Evolutionary conservation across 257 asterid genomes (phyloP), one percentile per base, ranked within the genome.

Genomic region (Apocynum venetum): DNA sequence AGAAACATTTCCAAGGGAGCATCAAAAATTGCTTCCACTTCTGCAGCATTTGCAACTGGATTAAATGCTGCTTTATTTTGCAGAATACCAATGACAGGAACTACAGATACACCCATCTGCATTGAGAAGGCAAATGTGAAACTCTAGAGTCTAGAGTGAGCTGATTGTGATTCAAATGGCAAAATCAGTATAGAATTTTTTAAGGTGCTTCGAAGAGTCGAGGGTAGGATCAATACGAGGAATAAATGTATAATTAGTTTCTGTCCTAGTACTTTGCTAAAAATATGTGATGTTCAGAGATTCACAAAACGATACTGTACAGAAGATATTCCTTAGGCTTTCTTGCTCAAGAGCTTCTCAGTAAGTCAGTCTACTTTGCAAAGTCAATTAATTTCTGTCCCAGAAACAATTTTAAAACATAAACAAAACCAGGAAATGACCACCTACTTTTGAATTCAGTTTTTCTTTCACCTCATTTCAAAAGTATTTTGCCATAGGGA

Each of bases 1-100:
- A 91, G 95, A 87, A 94, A 92, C 94, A 91, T 92, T 75, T 89
- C 91, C 73, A 94, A 72, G 15, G 97, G 97, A 73, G 94, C 94
- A 83, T 92, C 91, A 44, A 92, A 94, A 56, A 92, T 75, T 4
- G 89, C 84, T 78, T 88, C 97, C 78, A 94, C 97, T 80, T 94
- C 97, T 61, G 89, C 89, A 25, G 90, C 81, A 83, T 89, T 92
- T 48, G 80, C 89, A 49, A 77, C 78, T 3, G 92, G 92, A 48
- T 46, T 83, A 81, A 89, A 92, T 67, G 82, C 83, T 13, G 15
- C 77, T 81, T 48, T 86, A 69, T 89, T 86, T 88, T 86, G 88
- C 61, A 94, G n/a, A 73, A 92, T 82, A 75, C 94, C 98, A 47
- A 94, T 78, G 40, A 94, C 97, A n/a, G 98, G 97, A 85, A 84